These are phyloP conservation scores for Senna siamea DNA, from an alignment of 306 rosid species.

Conservation along the genomic window DNA sequence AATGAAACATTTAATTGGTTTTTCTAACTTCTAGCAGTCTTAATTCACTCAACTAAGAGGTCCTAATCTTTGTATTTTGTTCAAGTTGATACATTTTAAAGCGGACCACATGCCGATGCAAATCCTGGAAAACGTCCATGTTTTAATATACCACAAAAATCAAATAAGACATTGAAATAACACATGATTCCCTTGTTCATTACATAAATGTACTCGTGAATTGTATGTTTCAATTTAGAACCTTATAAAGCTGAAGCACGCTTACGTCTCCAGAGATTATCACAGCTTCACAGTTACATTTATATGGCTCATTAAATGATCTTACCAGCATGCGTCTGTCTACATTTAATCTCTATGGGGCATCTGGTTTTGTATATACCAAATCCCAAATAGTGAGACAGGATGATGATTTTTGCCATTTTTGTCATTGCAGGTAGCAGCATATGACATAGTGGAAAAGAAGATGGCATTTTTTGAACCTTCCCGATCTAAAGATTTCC, in stretches of 20 bases:
- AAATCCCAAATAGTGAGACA: conserved; percentile 4
- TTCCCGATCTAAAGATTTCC: conserved; percentile 78
- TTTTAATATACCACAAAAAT: not conserved
- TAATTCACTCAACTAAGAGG: not conserved
- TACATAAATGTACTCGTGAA: not conserved
- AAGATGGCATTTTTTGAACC: conserved; percentile 99
- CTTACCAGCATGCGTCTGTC: not conserved
- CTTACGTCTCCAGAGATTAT: not conserved
- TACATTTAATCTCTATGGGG: not conserved
- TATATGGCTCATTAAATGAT: not conserved
- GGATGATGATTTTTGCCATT: not conserved
- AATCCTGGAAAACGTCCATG: conserved; percentile 2
- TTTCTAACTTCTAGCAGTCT: not conserved
- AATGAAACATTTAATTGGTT: not conserved
- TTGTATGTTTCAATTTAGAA: conserved; percentile 1
- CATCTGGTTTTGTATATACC: not conserved
- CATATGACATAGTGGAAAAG: conserved; percentile 73
- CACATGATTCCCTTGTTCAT: not conserved
- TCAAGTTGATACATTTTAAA: not conserved
- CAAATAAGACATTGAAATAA: conserved; percentile 4
- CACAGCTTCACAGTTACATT: not conserved
- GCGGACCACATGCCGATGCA: conserved; percentile 3
- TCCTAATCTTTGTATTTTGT: conserved; percentile 12
- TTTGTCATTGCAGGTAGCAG: conserved; percentile 79
- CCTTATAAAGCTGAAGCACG: not conserved